Evolutionary conservation across 2,329 filamentous ascomycete genomes (phyloP).

Genomic region (Penicillium rolfsii): DNA sequence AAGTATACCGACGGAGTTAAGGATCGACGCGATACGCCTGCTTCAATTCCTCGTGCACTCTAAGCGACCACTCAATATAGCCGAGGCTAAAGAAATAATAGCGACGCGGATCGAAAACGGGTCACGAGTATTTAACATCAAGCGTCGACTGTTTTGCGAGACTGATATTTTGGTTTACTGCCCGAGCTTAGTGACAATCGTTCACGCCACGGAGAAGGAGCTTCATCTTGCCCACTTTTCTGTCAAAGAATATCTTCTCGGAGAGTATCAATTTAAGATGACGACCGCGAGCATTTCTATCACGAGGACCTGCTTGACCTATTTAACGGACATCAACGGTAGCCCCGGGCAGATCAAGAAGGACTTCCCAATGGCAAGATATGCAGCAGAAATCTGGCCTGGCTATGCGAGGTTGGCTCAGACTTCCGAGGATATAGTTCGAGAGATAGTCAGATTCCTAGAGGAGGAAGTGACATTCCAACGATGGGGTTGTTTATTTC

Average conservation of each 20-base stretch:
- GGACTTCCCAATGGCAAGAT: neutral
- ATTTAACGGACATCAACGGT: conserved; percentile 14
- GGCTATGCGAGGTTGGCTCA: conserved; percentile 15
- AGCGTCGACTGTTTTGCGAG: conserved; percentile 10
- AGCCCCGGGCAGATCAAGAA: neutral
- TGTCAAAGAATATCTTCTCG: neutral
- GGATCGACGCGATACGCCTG: no score
- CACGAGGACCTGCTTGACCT: conserved; percentile 16
- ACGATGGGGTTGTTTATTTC: neutral
- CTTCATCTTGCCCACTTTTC: conserved; percentile 20
- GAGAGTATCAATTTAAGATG: neutral
- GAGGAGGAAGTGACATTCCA: neutral
- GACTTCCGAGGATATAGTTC: conserved; percentile 8
- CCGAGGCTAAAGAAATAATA: no score
- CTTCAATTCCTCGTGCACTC: no score
- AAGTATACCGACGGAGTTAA: no score
- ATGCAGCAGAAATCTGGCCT: no score
- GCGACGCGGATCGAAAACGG: no score
- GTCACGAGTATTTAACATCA: no score
- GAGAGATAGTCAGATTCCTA: neutral
- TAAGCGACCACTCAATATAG: no score
- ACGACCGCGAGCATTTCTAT: conserved; percentile 13
- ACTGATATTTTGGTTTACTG: conserved; percentile 17
- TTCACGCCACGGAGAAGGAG: conserved; percentile 10
- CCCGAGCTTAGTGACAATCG: conserved; percentile 13